Base-by-base conservation (phyloP, 352 stramenopile species). In the Hyaloperonospora brassicae region DNA sequence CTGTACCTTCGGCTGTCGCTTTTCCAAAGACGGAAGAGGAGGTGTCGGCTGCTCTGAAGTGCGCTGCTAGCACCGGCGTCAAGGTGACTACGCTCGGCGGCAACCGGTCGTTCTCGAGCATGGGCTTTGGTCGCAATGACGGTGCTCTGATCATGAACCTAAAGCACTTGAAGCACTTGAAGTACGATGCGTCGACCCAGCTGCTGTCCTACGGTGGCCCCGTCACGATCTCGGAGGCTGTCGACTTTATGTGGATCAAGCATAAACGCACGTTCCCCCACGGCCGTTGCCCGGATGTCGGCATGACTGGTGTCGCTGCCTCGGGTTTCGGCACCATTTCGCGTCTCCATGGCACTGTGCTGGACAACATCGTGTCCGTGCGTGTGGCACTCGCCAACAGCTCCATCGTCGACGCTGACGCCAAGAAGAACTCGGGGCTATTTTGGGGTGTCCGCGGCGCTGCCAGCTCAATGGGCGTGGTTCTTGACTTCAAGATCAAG, bases 71-170 rank as follows among this genome's bases (percentile, higher is more conserved):
- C 36, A 45, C 43, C 22, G 54, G 54, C n/a, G 35, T 62, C 11
- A 66, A 66, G 44, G 59, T 66, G 44, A 62, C 59, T 22, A 66
- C 59, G 1, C 49, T 66, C 11, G 57, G 57, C 40, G 57, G 57
- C 30, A 64, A 64, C 57, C 57, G 58, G 13, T 65, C 58, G n/a
- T 65, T 65, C 52, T 65, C 58, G 12, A 65, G 58, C 36, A 61
- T 65, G 59, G 59, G 59, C 9, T 66, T 66, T 35, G 59, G 59
- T 22, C 59, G 59, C 22, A 39, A 66, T n/a, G 59, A 64, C 23
- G 59, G 54, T 44, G 59, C 59, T 49, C 54, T 66, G 10, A 41
- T 66, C 38, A 62, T 66, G 9, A 66, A 62, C 45, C 25, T 66
- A 4, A 66, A 62, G 54, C 11, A 46, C 34, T 12, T 66, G 24